A percentile compares a stretch with the other conserved stretches of the same genome.
phyloP scores from a whole-genome alignment of 495 filamentous ascomycete genomes.

The Letharia lupina region DNA sequence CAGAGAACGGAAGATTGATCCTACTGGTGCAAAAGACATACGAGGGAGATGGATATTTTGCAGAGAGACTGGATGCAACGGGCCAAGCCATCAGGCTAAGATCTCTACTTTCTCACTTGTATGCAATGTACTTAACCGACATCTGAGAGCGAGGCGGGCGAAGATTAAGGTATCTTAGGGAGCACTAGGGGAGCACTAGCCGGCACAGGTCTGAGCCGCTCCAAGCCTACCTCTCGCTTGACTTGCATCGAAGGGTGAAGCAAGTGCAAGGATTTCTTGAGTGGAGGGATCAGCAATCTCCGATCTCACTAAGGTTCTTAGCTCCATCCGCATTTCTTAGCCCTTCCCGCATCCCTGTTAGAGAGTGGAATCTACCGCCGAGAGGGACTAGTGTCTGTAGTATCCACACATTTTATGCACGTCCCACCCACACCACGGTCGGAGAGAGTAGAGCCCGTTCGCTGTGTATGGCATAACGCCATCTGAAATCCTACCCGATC shows the following conservation, averaged over 20 bases:
- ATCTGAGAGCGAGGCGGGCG: background rate
- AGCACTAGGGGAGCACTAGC: too few species aligned
- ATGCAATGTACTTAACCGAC: constrained; percentile 6
- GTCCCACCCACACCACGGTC: constrained; percentile 8
- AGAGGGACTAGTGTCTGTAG: background rate
- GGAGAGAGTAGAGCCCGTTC: constrained; percentile 2
- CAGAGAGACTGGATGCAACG: background rate
- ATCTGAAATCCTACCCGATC: constrained; percentile 20
- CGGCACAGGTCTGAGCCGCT: constrained; percentile 13
- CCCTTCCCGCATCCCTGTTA: constrained; percentile 2
- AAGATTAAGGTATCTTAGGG: background rate
- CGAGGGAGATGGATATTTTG: background rate
- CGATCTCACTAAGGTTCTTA: constrained; percentile 12
- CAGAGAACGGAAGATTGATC: background rate
- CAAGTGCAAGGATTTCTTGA: background rate
- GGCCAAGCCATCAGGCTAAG: constrained; percentile 1
- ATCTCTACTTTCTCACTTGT: background rate
- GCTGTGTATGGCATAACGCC: constrained; percentile 15
- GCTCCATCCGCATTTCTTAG: background rate
- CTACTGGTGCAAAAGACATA: constrained; percentile 1
- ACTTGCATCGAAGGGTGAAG: background rate
- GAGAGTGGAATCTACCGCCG: constrained; percentile 8
- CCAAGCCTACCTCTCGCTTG: constrained; percentile 4
- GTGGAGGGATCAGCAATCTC: constrained; percentile 19
- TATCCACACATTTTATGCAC: constrained; percentile 14